These are phyloP conservation scores for Paecilomyces fulvus DNA, from an alignment of 2,329 filamentous ascomycete genomes.

Conservation along the genomic window DNA sequence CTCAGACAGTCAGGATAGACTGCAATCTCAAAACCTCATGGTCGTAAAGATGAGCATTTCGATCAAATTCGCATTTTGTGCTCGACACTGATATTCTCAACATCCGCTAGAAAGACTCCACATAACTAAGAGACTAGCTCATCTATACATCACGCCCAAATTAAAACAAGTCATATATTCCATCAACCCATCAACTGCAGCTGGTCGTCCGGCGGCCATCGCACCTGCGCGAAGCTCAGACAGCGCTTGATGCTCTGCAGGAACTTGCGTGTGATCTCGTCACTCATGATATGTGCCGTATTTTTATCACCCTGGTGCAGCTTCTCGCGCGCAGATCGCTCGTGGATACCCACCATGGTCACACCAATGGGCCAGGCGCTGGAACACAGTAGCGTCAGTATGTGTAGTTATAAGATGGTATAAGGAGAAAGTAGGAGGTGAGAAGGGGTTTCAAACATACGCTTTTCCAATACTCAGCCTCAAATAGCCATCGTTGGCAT, in stretches of 20 bases:
- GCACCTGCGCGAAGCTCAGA: constrained; percentile 89
- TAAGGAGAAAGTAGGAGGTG: neutral
- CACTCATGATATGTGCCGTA: constrained; percentile 92
- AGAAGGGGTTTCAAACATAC: constrained; percentile 22
- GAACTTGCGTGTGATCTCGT: constrained; percentile 91
- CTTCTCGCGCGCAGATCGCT: constrained; percentile 90
- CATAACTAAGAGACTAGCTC: neutral
- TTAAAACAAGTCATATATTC: neutral
- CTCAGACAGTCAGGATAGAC: neutral
- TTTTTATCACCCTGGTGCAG: constrained; percentile 68
- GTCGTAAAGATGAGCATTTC: neutral
- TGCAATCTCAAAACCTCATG: neutral
- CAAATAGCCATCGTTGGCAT: constrained; percentile 93
- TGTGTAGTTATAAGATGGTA: constrained; percentile 6
- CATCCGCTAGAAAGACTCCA: neutral
- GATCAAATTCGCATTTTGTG: neutral
- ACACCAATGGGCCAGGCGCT: constrained; percentile 96
- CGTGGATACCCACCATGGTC: constrained; percentile 99
- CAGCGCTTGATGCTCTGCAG: constrained; percentile 97
- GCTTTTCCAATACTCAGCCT: constrained; percentile 90
- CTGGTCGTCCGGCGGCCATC: constrained; percentile 90
- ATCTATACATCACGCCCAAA: neutral
- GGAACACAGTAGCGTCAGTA: constrained; percentile 1
- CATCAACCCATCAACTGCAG: constrained; percentile 82
- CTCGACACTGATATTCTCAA: neutral